These are phyloP conservation scores for Arthrobotrys megalospora DNA, from an alignment of 2,329 filamentous ascomycete species.

Conservation along the genomic window DNA sequence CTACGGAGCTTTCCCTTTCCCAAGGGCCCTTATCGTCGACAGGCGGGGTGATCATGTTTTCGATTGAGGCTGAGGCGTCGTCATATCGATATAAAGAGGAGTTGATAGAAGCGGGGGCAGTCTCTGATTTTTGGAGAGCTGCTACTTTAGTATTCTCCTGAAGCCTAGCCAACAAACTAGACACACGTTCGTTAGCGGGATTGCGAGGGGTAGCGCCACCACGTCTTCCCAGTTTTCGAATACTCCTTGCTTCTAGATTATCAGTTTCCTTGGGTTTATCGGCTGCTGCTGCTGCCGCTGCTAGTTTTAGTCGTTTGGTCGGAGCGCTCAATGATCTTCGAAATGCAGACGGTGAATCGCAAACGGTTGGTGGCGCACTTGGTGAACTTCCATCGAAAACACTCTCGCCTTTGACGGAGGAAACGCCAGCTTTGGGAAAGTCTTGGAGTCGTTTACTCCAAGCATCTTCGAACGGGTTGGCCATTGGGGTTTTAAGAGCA, in stretches of 20 bases:
- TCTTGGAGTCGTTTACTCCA: constrained; percentile 75
- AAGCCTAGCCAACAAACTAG: constrained; percentile 64
- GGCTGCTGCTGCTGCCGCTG: not conserved
- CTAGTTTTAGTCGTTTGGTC: constrained; percentile 49
- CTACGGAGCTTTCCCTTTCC: constrained; percentile 29
- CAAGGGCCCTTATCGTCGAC: constrained; percentile 46
- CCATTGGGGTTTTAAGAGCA: constrained; percentile 75
- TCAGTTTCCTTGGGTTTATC: constrained; percentile 8
- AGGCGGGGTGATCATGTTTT: constrained; percentile 34
- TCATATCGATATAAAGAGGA: constrained; percentile 39
- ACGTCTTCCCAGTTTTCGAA: constrained; percentile 67
- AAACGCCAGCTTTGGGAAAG: constrained; percentile 24
- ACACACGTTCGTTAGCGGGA: constrained; percentile 43
- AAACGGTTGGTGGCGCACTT: constrained; percentile 8
- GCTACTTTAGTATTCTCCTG: constrained; percentile 61
- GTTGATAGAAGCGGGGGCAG: constrained; percentile 23
- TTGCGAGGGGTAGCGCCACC: constrained; percentile 38
- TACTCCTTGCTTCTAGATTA: constrained; percentile 71
- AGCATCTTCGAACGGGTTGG: constrained; percentile 80
- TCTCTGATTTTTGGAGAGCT: constrained; percentile 45
- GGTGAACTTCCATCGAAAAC: constrained; percentile 57
- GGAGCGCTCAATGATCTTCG: constrained; percentile 63
- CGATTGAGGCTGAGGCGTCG: constrained; percentile 41
- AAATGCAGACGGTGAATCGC: constrained; percentile 62
- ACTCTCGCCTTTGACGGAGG: constrained; percentile 37